Base-by-base conservation (phyloP, 805 yeast species). In the Metschnikowia noctiluminum region DNA sequence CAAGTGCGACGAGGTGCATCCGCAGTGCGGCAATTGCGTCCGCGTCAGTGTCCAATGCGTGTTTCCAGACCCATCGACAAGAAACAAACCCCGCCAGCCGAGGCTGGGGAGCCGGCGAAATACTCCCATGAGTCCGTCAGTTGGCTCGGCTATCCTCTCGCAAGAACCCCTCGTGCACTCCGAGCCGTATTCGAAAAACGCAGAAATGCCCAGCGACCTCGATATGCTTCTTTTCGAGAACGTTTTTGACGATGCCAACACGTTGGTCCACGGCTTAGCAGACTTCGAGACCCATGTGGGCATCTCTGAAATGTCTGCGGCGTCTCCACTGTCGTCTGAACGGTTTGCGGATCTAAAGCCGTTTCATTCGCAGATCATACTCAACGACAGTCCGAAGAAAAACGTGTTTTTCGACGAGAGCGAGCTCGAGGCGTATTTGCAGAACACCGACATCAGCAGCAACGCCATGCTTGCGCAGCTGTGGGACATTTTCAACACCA, bases 171-270 rank as follows among this genome's bases (percentile, higher is more conserved):
- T 10, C 10, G 32, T 30, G 32, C 32, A 30, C 13, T 12, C 11
- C 40, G 14, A 9, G 27, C 28, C 10, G 35, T 35, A 10, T 3
- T 12, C 11, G 38, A 34, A 12, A 11, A 32, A n/a, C 13, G 10
- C 31, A 10, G 35, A 10, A 10, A 38, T 37, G 5, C 38, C 49
- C 7, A 38, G 31, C 16, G 51, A 40, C 27, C 35, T 48, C 31
- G 60, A 55, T 41, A 51, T 49, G 51, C 46, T 52, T 2, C 50
- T 57, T 6, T 56, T 54, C 34, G 58, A 52, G 27, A 49, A 56
- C 41, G 52, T 57, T 9, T 54, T 57, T 30, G 59, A 55, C 41
- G 61, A 57, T 36, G 61, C 61, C 35, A 54, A 46, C 37, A 46
- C 52, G 12, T 46, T 57, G 38, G 54, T 56, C 27, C 50, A 52